These are phyloP conservation scores for Monosporascus sp. DNA, from an alignment of 2,329 filamentous ascomycete species.

Conservation along the genomic window DNA sequence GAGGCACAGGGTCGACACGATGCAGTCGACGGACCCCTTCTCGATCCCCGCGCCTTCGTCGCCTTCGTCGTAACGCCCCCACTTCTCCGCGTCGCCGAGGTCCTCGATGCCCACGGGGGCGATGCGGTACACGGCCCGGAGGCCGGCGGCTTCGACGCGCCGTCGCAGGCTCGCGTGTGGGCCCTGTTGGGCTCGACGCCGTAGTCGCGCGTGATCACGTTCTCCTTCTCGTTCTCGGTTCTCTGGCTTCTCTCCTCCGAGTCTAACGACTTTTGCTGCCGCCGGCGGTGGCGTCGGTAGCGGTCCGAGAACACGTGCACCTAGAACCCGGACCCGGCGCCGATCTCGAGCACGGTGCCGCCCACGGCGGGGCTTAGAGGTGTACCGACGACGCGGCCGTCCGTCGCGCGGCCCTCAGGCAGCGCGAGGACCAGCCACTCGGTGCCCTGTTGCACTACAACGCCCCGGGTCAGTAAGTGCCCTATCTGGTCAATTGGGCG, in stretches of 20 bases:
- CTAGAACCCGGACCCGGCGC: slow-evolving; percentile 58
- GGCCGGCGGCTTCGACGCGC: slow-evolving; percentile 44
- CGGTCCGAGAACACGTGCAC: slow-evolving; percentile 41
- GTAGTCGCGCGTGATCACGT: slow-evolving; percentile 43
- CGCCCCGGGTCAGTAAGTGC: too few species aligned
- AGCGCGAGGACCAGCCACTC: slow-evolving; percentile 45
- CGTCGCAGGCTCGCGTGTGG: slow-evolving; percentile 44
- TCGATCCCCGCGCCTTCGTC: slow-evolving; percentile 27
- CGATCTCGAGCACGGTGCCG: slow-evolving; percentile 57
- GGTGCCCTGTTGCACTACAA: slow-evolving; percentile 25
- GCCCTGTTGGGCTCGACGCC: slow-evolving; percentile 59
- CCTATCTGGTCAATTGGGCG: too few species aligned
- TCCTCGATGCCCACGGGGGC: slow-evolving; percentile 59
- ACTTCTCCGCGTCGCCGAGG: slow-evolving; percentile 36
- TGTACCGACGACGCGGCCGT: slow-evolving; percentile 31
- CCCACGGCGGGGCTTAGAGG: slow-evolving; percentile 32
- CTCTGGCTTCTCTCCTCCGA: slow-evolving; percentile 1
- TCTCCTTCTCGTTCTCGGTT: slow-evolving; percentile 3
- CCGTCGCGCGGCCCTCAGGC: slow-evolving; percentile 42
- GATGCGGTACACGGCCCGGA: slow-evolving; percentile 55
- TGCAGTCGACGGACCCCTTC: slow-evolving; percentile 49
- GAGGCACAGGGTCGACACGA: slow-evolving; percentile 56
- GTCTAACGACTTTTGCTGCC: slow-evolving; percentile 1
- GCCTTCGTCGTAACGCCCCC: slow-evolving; percentile 30
- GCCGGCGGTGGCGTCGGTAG: slow-evolving; percentile 1